Base-by-base conservation (phyloP, 2,329 filamentous ascomycete species). In the Penicillium sp. region DNA sequence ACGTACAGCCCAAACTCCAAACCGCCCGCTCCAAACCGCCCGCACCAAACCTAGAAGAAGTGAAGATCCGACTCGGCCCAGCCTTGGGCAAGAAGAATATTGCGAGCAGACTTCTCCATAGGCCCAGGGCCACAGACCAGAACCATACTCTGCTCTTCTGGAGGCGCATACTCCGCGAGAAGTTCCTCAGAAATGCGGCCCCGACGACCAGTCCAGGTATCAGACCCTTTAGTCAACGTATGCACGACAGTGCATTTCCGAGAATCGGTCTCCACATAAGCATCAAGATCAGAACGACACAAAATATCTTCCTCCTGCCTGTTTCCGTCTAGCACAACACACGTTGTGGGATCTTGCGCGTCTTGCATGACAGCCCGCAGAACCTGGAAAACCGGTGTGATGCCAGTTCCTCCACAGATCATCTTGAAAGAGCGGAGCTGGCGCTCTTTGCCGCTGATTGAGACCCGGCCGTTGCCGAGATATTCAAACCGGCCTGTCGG, bases 381-480 rank as follows among this genome's bases (percentile, higher is more conserved):
- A 3, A 96, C 89, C 69, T 94, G 90, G 71, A 88, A 94, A 62
- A 96, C 90, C 0, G 93, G 93, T n/a, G 93, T 96, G 68, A 97
- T 89, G 0, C 93, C 93, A n/a, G 86, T 90, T 6, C 93, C 93
- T 15, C 84, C 93, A 66, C 90, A 94, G 33, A 96, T 86, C 91
- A 96, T 96, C 70, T 89, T 80, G 73, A 96, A 91, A 13, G 82
- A 83, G 52, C 82, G 83, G 1, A 95, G 83, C 0, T 66, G 74
- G 10, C 87, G 78, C 57, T 79, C 72, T 21, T 78, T 80, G 0
- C 83, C 83, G 33, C 84, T 84, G 42, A 96, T 76, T 0, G 77
- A 69, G 66, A 89, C 91, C 2, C 74, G 62, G 0, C 92, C 91
- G 0, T 79, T 75, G 0, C 89, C 89, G 0, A 87, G 78, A 67